These are phyloP conservation scores for Nemania sp. DNA, from an alignment of 2,329 filamentous ascomycete species.

Conservation along the genomic window DNA sequence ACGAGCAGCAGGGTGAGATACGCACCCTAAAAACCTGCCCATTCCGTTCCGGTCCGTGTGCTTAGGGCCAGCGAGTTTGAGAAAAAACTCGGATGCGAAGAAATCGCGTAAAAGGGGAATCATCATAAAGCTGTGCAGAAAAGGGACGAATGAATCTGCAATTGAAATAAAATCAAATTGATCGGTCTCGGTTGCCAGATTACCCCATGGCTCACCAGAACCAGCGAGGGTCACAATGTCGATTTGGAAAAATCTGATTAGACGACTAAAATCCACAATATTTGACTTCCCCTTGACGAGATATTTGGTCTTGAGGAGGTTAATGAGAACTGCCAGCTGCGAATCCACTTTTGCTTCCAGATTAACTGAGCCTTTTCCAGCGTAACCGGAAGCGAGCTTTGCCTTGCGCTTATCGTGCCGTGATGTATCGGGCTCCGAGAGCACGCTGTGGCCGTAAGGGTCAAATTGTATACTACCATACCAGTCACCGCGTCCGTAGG, in stretches of 20 bases:
- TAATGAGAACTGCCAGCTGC: conserved; percentile 30
- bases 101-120: conserved; percentile 31
- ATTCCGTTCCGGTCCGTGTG: conserved; percentile 34
- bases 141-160: conserved; percentile 30
- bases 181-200: conserved; percentile 34
- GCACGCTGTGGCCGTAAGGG: conserved; percentile 34
- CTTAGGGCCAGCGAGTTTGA: conserved; percentile 31
- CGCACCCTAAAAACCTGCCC: conserved; percentile 34
- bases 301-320: conserved; percentile 31
- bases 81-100: conserved; percentile 32
- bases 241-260: conserved; percentile 35
- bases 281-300: conserved; percentile 13
- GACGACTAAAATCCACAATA: conserved; percentile 32
- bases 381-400: conserved; percentile 33
- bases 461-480: conserved; percentile 36
- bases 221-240: conserved; percentile 35
- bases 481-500: conserved; percentile 36
- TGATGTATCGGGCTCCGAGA: conserved; percentile 33
- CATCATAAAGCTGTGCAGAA: conserved; percentile 33
- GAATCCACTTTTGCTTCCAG: conserved; percentile 36
- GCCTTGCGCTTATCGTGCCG: conserved; percentile 39
- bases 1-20: background rate
- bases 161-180: conserved; percentile 34
- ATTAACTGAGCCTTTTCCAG: conserved; percentile 36
- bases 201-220: conserved; percentile 35